These are phyloP conservation scores for Heterobasidion occidentale DNA, from an alignment of 1,284 basidiomycete species.

Conservation along the genomic window DNA sequence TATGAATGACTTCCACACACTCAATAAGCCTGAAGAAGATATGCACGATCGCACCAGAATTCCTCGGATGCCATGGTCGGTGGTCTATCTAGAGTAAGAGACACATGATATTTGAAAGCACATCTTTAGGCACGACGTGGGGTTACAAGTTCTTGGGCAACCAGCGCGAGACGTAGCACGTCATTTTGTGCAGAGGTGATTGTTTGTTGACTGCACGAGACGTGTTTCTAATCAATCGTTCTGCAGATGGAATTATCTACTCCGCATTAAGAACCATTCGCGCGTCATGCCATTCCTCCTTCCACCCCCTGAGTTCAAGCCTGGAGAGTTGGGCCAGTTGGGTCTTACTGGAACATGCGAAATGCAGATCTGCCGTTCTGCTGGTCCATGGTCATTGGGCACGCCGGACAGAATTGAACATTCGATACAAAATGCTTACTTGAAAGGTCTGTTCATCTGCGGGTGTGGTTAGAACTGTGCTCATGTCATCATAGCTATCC, in stretches of 20 bases:
- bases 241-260: constrained; percentile 79
- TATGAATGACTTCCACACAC: constrained; percentile 79
- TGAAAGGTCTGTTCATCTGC: constrained; percentile 56
- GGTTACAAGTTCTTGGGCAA: constrained; percentile 92
- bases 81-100: constrained; percentile 3
- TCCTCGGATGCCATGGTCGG: constrained; percentile 94
- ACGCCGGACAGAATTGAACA: constrained; percentile 82
- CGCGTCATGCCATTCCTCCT: constrained; percentile 91
- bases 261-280: constrained; percentile 93
- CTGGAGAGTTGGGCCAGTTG: constrained; percentile 72
- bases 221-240: constrained; percentile 12
- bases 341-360: constrained; percentile 95
- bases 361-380: constrained; percentile 93
- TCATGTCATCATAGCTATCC: constrained; percentile 60
- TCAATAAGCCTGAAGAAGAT: constrained; percentile 90
- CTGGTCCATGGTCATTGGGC: constrained; percentile 95
- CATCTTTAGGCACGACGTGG: constrained; percentile 82
- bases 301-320: constrained; percentile 89
- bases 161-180: constrained; percentile 92
- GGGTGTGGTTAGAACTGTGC: neutral
- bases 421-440: constrained; percentile 93
- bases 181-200: constrained; percentile 90
- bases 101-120: constrained; percentile 1
- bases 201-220: constrained; percentile 8
- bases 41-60: constrained; percentile 88